Percentiles rank a stretch among this genome's conserved stretches.
phyloP scores from a whole-genome alignment of 2,329 filamentous ascomycete genomes.

The Clarireedia monteithiana region DNA sequence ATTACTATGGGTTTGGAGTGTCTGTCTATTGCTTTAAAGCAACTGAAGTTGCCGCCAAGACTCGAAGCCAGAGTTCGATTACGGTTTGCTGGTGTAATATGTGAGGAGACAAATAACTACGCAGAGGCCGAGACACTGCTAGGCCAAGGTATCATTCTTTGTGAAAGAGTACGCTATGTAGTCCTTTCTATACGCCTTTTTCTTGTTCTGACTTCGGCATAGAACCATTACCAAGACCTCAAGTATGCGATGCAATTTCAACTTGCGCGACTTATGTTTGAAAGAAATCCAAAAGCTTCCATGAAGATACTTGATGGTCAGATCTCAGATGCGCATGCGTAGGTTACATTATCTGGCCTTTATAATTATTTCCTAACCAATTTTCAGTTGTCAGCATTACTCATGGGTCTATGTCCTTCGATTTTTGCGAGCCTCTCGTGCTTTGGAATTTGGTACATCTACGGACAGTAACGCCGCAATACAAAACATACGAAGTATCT shows the following conservation, averaged over 20 bases:
- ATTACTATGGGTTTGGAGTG: slow-evolving; percentile 67
- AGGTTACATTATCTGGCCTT: slow-evolving; percentile 26
- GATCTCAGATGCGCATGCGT: slow-evolving; percentile 61
- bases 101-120: slow-evolving; percentile 67
- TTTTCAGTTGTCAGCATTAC: slow-evolving; percentile 48
- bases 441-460: slow-evolving; percentile 51
- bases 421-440: slow-evolving; percentile 63
- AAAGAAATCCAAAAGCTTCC: slow-evolving; percentile 63
- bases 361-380: background rate
- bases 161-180: slow-evolving; percentile 46
- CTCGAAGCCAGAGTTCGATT: slow-evolving; percentile 62
- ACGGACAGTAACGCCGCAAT: slow-evolving; percentile 56
- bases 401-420: slow-evolving; percentile 74
- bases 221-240: slow-evolving; percentile 54
- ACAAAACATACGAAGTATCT: slow-evolving; percentile 61
- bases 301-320: slow-evolving; percentile 63
- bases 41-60: slow-evolving; percentile 51
- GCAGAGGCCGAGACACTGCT: slow-evolving; percentile 66
- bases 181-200: slow-evolving; percentile 18
- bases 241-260: slow-evolving; percentile 75
- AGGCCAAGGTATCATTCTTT: slow-evolving; percentile 62
- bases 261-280: slow-evolving; percentile 61
- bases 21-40: slow-evolving; percentile 60
- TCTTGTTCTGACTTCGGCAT: background rate
- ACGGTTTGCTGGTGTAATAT: slow-evolving; percentile 62